Evolutionary conservation across 352 stramenopile genomes (phyloP).

Genomic region (Phytophthora sojae): DNA sequence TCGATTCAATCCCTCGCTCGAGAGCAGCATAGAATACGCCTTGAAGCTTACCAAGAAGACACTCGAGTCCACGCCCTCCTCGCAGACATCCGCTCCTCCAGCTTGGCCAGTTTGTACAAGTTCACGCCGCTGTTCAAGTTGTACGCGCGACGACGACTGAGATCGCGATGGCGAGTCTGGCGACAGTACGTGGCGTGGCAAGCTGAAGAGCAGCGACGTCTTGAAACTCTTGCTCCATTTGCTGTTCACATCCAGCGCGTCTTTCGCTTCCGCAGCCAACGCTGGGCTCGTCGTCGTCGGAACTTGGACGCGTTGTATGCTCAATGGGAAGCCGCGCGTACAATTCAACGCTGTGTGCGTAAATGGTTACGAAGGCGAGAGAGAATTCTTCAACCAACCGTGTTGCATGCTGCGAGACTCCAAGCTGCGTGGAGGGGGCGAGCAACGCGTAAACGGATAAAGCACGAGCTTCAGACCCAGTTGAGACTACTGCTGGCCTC

Average conservation of each 20-base stretch:
- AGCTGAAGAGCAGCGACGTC: slow-evolving; percentile 41
- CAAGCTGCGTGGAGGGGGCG: slow-evolving; percentile 63
- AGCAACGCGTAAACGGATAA: slow-evolving; percentile 43
- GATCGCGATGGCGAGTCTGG: slow-evolving; percentile 51
- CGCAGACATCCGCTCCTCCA: slow-evolving; percentile 45
- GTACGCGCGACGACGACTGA: slow-evolving; percentile 52
- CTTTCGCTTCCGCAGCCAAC: slow-evolving; percentile 55
- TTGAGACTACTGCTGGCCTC: slow-evolving; percentile 52
- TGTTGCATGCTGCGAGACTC: slow-evolving; percentile 40
- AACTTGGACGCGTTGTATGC: slow-evolving; percentile 43
- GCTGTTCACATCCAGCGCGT: slow-evolving; percentile 68
- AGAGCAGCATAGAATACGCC: slow-evolving; percentile 37
- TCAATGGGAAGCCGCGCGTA: slow-evolving; percentile 47
- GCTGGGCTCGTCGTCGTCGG: slow-evolving; percentile 38
- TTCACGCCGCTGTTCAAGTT: slow-evolving; percentile 71
- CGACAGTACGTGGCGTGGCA: slow-evolving; percentile 54
- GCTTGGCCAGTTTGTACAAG: slow-evolving; percentile 53
- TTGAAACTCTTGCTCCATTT: slow-evolving; percentile 51
- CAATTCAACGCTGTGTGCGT: slow-evolving; percentile 45
- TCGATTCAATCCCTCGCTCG: slow-evolving; percentile 32
- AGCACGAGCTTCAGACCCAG: slow-evolving; percentile 48
- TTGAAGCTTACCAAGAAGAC: slow-evolving; percentile 37
- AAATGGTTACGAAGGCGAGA: slow-evolving; percentile 38
- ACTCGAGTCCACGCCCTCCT: slow-evolving; percentile 49
- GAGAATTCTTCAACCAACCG: slow-evolving; percentile 24